Evolutionary conservation across 1,139 yeast species (phyloP).

Genomic region (Ogataea hybrid): DNA sequence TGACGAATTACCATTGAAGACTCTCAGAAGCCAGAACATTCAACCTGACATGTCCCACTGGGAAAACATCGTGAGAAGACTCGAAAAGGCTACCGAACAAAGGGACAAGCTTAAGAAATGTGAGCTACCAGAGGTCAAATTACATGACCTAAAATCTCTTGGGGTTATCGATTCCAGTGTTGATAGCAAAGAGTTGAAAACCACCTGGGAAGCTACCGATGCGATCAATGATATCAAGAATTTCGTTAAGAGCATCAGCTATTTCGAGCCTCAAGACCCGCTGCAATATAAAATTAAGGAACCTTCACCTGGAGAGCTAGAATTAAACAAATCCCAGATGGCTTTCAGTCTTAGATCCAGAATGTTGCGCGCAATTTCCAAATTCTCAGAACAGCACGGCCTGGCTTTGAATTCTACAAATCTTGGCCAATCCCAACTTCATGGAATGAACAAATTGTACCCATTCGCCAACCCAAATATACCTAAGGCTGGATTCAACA

Average conservation of each 20-base stretch:
- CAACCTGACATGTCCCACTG: background rate
- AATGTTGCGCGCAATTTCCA: conserved; percentile 29
- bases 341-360: conserved; percentile 28
- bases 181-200: background rate
- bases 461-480: conserved; percentile 28
- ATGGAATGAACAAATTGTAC: conserved; percentile 18
- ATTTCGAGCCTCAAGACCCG: conserved; percentile 4
- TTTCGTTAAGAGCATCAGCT: conserved; percentile 1
- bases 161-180: conserved; percentile 5
- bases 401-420: conserved; percentile 17
- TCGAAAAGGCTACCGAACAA: conserved; percentile 2
- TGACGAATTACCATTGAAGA: background rate
- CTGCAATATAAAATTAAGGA: conserved; percentile 8
- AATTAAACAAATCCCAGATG: conserved; percentile 25
- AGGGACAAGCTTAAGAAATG: conserved; percentile 1
- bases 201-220: conserved; percentile 5
- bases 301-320: conserved; percentile 19
- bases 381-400: conserved; percentile 24
- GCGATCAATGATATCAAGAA: conserved; percentile 5
- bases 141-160: background rate
- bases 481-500: conserved; percentile 19
- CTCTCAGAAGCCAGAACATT: background rate
- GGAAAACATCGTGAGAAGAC: background rate
- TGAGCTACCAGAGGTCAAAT: conserved; percentile 3
- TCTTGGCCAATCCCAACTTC: conserved; percentile 16